Evolutionary conservation across 176 grass and related monocot genomes (phyloP).

Genomic region (Calamus simplicifolius): DNA sequence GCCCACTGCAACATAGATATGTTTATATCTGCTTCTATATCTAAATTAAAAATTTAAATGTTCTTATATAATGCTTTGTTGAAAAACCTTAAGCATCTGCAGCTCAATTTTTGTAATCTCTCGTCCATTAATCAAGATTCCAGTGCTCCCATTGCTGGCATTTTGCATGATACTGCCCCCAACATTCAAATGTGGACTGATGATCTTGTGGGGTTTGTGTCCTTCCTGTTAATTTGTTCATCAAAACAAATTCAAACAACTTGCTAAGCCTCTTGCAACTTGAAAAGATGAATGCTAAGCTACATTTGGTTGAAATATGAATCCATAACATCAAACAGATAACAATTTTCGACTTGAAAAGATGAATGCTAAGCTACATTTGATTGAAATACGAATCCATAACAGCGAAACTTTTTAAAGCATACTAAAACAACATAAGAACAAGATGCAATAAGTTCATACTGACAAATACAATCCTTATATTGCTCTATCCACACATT

Average conservation of each 20-base stretch:
- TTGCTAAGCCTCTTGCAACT: background rate
- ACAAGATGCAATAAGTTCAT: too few species aligned
- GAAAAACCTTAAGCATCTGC: slow-evolving; percentile 80
- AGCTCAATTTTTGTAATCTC: slow-evolving; percentile 96
- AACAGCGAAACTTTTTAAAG: too few species aligned
- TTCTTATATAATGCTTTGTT: background rate
- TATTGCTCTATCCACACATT: too few species aligned
- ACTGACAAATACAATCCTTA: too few species aligned
- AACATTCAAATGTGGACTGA: slow-evolving; percentile 78
- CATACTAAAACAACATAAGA: too few species aligned
- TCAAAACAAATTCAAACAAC: background rate
- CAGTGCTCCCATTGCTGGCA: slow-evolving; percentile 83
- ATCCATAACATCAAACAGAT: background rate
- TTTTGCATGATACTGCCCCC: slow-evolving; percentile 48
- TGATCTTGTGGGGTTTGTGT: slow-evolving; percentile 89
- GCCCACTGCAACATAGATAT: slow-evolving; percentile 55
- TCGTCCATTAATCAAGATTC: slow-evolving; percentile 85
- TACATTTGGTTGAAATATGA: too few species aligned
- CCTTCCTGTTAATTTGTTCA: slow-evolving; percentile 40
- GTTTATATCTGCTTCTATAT: slow-evolving; percentile 18
- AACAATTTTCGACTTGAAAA: slow-evolving; percentile 1
- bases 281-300: too few species aligned
- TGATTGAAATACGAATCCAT: too few species aligned
- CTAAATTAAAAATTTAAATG: slow-evolving; percentile 5
- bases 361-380: too few species aligned